Base-by-base conservation (phyloP, 2,329 filamentous ascomycete species). In the Metarhizium robertsii region DNA sequence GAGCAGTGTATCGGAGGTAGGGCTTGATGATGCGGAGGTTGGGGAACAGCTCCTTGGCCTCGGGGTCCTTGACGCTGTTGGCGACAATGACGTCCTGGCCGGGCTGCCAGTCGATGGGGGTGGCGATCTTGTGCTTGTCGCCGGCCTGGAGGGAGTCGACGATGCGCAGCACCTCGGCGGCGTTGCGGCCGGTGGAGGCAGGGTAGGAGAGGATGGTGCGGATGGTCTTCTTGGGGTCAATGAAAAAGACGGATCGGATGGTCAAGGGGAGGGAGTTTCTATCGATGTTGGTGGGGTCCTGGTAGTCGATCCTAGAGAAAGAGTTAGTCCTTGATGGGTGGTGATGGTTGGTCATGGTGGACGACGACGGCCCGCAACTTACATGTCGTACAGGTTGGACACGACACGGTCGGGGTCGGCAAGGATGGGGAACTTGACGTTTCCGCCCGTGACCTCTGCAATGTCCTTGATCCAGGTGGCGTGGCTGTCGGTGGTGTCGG, bases 31-130 rank as follows among this genome's bases (percentile, higher is more conserved):
- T 79, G 67, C 79, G 78, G 73, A 85, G 81, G 60, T 92, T 80
- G 60, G 89, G 89, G 80, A 95, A 96, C 68, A 95, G 85, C 75
- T 87, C 84, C 80, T 86, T 86, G 68, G 91, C 92, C 75, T 94
- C 86, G 71, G 89, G 88, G 60, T 90, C 91, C 70, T 83, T 87
- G 69, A 96, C 84, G 59, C 78, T 79, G 50, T 91, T 90, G 68
- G 91, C 90, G 60, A 96, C 88, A 68, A 96, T 95, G 63, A 96
- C 92, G 70, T 96, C 91, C 66, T 95, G 87, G 54, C 91, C 91
- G 48, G 84, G 85, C 43, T 86, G 78, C 91, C 91, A 96, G 79
- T 96, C 88, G 73, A 96, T 92, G 52, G 91, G 91, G 55, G 89
- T 94, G 61, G 87, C 91, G 68, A 95, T 76, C 65, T 87, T 87